Conservation (phyloP, 2,329 filamentous ascomycete genomes). For the Chaetomium strumarium region DNA sequence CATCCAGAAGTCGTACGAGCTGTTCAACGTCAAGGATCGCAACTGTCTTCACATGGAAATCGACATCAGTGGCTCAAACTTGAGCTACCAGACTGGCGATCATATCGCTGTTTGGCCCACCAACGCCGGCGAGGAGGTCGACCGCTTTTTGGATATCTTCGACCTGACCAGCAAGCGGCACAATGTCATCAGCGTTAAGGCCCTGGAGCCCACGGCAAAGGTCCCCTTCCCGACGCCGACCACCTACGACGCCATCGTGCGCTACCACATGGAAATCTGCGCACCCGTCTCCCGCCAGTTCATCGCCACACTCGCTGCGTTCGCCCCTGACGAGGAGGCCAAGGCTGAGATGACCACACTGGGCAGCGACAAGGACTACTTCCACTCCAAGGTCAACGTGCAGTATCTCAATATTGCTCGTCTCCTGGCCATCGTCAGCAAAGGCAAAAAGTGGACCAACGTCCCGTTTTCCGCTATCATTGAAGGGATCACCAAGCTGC, state of each 20-base stretch:
- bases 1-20: slow-evolving; percentile 81
- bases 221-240: slow-evolving; percentile 96
- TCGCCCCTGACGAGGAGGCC: slow-evolving; percentile 75
- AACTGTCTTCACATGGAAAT: slow-evolving; percentile 98
- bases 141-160: slow-evolving; percentile 76
- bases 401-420: slow-evolving; percentile 87
- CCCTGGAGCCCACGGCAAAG: slow-evolving; percentile 90
- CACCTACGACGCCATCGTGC: slow-evolving; percentile 86
- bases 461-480: slow-evolving; percentile 94
- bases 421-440: slow-evolving; percentile 66
- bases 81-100: slow-evolving; percentile 92
- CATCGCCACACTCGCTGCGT: slow-evolving; percentile 76
- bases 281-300: slow-evolving; percentile 96
- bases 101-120: slow-evolving; percentile 97
- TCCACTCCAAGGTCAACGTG: slow-evolving; percentile 75
- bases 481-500: slow-evolving; percentile 88
- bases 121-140: slow-evolving; percentile 86
- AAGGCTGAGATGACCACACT: slow-evolving; percentile 87
- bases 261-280: slow-evolving; percentile 96
- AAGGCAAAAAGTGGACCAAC: slow-evolving; percentile 69
- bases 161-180: slow-evolving; percentile 72
- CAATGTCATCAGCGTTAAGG: slow-evolving; percentile 80
- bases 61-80: slow-evolving; percentile 80
- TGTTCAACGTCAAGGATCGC: slow-evolving; percentile 83
- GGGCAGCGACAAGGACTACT: slow-evolving; percentile 91